Conservation (phyloP, 805 yeast species). For the Torulaspora gathmanii region DNA sequence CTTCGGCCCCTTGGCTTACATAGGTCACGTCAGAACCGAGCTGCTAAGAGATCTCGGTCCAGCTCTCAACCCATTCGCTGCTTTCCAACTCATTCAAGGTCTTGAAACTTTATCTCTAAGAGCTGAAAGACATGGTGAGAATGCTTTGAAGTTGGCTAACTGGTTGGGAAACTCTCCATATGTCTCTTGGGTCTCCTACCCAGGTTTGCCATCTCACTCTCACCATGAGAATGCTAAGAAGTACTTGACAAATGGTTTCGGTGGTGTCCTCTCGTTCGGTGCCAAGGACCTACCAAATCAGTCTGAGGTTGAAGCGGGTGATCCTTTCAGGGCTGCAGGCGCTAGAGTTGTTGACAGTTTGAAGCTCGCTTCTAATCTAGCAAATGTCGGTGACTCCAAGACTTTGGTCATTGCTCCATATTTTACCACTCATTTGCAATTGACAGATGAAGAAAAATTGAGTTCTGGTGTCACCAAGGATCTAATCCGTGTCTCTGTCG, state of each 20-base stretch:
- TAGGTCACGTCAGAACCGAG: conserved; percentile 76
- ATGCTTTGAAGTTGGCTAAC: conserved; percentile 75
- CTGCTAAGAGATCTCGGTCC: conserved; percentile 91
- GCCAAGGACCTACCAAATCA: conserved; percentile 54
- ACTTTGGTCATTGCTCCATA: conserved; percentile 94
- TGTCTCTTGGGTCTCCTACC: conserved; percentile 87
- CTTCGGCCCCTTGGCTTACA: conserved; percentile 73
- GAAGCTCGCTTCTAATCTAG: conserved; percentile 84
- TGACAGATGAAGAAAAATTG: conserved; percentile 70
- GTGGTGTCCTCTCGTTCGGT: conserved; percentile 86
- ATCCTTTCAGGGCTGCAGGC: conserved; percentile 69
- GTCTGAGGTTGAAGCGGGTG: conserved; percentile 42
- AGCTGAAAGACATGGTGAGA: conserved; percentile 85
- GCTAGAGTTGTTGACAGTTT: conserved; percentile 79
- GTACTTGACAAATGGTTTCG: conserved; percentile 74
- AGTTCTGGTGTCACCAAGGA: conserved; percentile 87
- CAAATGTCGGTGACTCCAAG: conserved; percentile 95
- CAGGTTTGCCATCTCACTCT: conserved; percentile 76
- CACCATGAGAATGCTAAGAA: conserved; percentile 80
- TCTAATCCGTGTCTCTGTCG: conserved; percentile 82
- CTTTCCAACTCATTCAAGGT: conserved; percentile 85
- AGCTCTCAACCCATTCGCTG: conserved; percentile 77
- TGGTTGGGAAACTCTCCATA: conserved; percentile 66
- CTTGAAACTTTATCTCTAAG: conserved; percentile 90
- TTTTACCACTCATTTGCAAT: conserved; percentile 93